Base-by-base conservation (phyloP, 2,329 filamentous ascomycete species). In the Didymella sp. region DNA sequence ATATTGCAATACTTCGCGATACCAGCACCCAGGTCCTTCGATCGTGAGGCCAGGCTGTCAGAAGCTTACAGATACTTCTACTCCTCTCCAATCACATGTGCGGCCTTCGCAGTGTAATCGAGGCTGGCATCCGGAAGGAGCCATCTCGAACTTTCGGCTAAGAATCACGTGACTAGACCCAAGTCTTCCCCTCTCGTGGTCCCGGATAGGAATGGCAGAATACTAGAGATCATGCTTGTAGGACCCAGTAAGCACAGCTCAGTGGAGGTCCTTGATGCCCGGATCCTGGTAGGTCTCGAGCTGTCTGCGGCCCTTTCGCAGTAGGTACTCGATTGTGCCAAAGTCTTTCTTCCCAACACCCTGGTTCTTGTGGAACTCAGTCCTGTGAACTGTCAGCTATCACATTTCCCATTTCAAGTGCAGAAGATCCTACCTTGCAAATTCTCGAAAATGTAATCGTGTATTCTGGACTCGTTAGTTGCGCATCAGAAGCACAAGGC, bases 321-420 rank as follows among this genome's bases (percentile, higher is more conserved):
- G 73, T 30, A 96, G 80, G 74, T 91, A 95, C 76, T 97, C 93
- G 55, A 97, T 89, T 6, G 92, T 88, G 15, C 83, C 82, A 76
- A 96, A 96, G 71, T 96, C 92, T 66, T 91, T 92, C 77, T 91
- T 95, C 75, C 90, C 88, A 52, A 96, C 75, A 8, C 75, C 72
- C 12, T 86, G 72, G 70, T 90, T 83, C 72, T 89, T 90, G 35
- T 87, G 81, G 71, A 99, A 98, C 72, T 97, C 92, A 25, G 81
- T 75, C 64, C 91, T 93, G 54, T 56, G 63, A 2, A 11, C 6
- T 3, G 12, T 51, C 12, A 56, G 48, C 2, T n/a, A 4, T n/a
- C n/a, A 37, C 2, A 11, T 15, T 37, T 19, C 3, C n/a, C 7
- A 37, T 8, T 19, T 6, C 6, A 11, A 17, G 19, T 11, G 6